A percentile compares a stretch with the other conserved stretches of the same genome.
These are phyloP conservation scores for Mycena sp. DNA, from an alignment of 1,284 basidiomycete genomes.

Conservation along the genomic window DNA sequence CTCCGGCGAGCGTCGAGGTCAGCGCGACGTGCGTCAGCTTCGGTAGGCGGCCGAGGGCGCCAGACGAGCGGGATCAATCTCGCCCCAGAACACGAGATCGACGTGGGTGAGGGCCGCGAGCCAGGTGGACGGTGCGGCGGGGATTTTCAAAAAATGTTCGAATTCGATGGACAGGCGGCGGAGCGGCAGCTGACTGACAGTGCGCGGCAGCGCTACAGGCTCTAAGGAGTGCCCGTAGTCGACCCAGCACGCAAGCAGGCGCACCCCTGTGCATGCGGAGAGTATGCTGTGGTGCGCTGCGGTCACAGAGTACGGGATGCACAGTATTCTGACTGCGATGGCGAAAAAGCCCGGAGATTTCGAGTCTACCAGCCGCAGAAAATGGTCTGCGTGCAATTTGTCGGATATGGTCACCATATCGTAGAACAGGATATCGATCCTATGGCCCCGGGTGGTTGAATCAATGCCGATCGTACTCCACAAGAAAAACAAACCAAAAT, in stretches of 20 bases:
- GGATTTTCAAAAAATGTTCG: background rate
- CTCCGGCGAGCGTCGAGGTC: background rate
- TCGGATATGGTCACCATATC: no score
- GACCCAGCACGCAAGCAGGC: background rate
- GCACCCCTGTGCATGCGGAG: background rate
- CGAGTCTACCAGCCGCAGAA: no score
- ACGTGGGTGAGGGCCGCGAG: conserved; percentile 1
- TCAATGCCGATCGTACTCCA: no score
- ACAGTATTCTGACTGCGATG: background rate
- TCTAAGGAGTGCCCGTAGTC: background rate
- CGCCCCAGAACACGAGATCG: background rate
- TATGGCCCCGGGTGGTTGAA: no score
- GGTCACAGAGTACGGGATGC: background rate
- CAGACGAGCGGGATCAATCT: background rate
- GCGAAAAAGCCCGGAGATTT: background rate
- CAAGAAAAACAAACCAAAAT: no score
- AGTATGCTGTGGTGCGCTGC: background rate
- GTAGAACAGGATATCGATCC: no score
- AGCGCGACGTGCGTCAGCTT: background rate
- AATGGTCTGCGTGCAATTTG: no score
- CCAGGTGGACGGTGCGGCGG: background rate
- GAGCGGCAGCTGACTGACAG: background rate
- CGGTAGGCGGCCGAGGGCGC: background rate
- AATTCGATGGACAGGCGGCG: conserved; percentile 5
- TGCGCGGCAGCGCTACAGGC: background rate